Base-by-base conservation (phyloP, 768 basidiomycete genomes). In the Rubroboletus satanas region DNA sequence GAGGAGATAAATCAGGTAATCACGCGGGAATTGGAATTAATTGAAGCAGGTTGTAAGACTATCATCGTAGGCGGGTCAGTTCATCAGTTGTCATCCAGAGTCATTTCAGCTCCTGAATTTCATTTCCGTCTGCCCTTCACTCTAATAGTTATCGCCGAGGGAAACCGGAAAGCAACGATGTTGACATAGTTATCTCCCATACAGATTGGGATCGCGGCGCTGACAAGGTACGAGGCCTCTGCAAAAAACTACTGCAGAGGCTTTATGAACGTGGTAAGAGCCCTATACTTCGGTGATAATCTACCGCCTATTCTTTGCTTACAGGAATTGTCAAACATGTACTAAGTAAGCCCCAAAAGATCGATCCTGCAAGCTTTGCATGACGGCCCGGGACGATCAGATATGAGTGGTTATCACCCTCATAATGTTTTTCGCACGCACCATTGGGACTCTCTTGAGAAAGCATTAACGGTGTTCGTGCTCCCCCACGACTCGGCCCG, bases 131-230 rank as follows among this genome's bases (percentile, higher is more conserved):
- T 32, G 18, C 18, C 42, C 26, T 39, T 39, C 33, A 10, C 21
- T 7, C 21, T 21, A 21, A 21, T 52, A 93, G 93, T 6, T 91
- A 94, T 71, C 83, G 95, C 29, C 75, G 94, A 52, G 94, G 94
- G 2, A 96, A 96, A 67, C 63, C 73, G 3, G 72, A 83, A 56
- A 90, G 87, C 64, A 90, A 88, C 62, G 94, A 97, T 65, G 84
- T 93, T 31, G 94, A 98, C 63, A 88, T 98, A 52, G 82, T 97
- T 1, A 87, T 96, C 65, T 88, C 85, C 35, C 90, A 94, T 63
- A 75, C 81, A 0, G 78, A 83, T 58, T 62, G 71, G 49, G 60
- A 69, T 41, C 68, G 64, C 5, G 80, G 78, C 9, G 74, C 64
- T 29, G 70, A 67, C 9, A 76, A 79, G 43, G 77, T 87, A n/a